A percentile compares a stretch with the other conserved stretches of the same genome.
These are phyloP conservation scores for Phytophthora palmivora DNA, from an alignment of 352 stramenopile species.

Conservation along the genomic window DNA sequence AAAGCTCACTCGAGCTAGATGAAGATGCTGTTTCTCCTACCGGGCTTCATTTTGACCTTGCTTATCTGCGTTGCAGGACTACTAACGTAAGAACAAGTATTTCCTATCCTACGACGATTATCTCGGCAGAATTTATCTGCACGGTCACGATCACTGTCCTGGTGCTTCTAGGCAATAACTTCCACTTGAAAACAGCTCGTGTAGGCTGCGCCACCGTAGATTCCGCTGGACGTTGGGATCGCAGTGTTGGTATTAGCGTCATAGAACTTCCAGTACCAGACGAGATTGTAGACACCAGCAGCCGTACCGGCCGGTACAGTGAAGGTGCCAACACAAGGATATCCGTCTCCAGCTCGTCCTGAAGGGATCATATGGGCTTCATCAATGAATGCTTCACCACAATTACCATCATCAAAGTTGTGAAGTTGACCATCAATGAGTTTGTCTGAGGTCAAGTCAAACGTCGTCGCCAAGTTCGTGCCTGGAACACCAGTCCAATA, in stretches of 20 bases:
- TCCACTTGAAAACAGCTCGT: conserved; percentile 70
- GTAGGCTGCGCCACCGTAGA: conserved; percentile 64
- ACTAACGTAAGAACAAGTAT: conserved; percentile 9
- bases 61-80: conserved; percentile 10
- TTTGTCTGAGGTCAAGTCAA: conserved; percentile 56
- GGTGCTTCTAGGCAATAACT: conserved; percentile 32
- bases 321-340: conserved; percentile 60
- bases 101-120: conserved; percentile 4
- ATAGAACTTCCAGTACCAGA: conserved; percentile 81
- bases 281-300: conserved; percentile 63
- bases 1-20: conserved; percentile 45
- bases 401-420: conserved; percentile 77
- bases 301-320: conserved; percentile 52
- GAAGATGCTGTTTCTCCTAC: conserved; percentile 1
- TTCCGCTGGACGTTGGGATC: conserved; percentile 51
- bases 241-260: conserved; percentile 56
- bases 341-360: conserved; percentile 55
- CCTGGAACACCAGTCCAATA: conserved; percentile 62
- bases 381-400: conserved; percentile 55
- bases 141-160: conserved; percentile 8
- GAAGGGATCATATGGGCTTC: conserved; percentile 45
- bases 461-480: conserved; percentile 52
- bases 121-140: conserved; percentile 14
- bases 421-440: conserved; percentile 71
- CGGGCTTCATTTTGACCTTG: conserved; percentile 18